phyloP scores from a whole-genome alignment of 352 stramenopile species.

The Phytophthora ramorum region DNA sequence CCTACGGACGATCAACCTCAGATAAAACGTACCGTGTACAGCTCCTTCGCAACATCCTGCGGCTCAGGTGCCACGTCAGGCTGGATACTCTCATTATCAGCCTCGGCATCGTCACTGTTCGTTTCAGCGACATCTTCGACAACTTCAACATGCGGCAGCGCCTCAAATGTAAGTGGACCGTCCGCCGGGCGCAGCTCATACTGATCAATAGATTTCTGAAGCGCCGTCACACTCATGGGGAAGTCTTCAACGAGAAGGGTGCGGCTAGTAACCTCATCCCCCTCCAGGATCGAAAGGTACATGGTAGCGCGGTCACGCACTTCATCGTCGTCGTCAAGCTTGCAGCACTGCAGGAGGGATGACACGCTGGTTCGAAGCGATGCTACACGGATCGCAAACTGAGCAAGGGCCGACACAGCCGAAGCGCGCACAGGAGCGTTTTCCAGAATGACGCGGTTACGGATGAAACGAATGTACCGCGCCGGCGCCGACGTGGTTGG shows the following conservation, averaged over 20 bases:
- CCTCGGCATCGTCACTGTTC: slow-evolving; percentile 45
- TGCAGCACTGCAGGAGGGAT: slow-evolving; percentile 94
- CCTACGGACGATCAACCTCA: background rate
- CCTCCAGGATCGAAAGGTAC: slow-evolving; percentile 83
- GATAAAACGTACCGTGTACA: slow-evolving; percentile 89
- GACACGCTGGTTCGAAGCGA: slow-evolving; percentile 94
- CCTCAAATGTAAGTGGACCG: slow-evolving; percentile 83
- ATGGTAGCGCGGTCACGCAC: slow-evolving; percentile 93
- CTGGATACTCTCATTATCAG: slow-evolving; percentile 35
- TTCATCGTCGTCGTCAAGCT: slow-evolving; percentile 98
- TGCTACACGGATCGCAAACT: slow-evolving; percentile 96
- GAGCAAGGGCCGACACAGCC: slow-evolving; percentile 95
- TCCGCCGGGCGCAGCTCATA: slow-evolving; percentile 82
- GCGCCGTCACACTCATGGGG: slow-evolving; percentile 68
- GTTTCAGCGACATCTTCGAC: slow-evolving; percentile 50
- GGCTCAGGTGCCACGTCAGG: slow-evolving; percentile 48
- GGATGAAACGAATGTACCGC: slow-evolving; percentile 99
- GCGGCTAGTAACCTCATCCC: slow-evolving; percentile 59
- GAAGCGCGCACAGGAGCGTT: slow-evolving; percentile 97
- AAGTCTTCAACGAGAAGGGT: slow-evolving; percentile 80
- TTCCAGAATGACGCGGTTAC: slow-evolving; percentile 99
- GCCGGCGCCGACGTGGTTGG: slow-evolving; percentile 94
- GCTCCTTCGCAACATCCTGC: slow-evolving; percentile 87
- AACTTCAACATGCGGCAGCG: slow-evolving; percentile 85
- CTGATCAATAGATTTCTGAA: slow-evolving; percentile 90